Base-by-base conservation (phyloP, 768 basidiomycete genomes). In the Agaricus sinodeliciosus region DNA sequence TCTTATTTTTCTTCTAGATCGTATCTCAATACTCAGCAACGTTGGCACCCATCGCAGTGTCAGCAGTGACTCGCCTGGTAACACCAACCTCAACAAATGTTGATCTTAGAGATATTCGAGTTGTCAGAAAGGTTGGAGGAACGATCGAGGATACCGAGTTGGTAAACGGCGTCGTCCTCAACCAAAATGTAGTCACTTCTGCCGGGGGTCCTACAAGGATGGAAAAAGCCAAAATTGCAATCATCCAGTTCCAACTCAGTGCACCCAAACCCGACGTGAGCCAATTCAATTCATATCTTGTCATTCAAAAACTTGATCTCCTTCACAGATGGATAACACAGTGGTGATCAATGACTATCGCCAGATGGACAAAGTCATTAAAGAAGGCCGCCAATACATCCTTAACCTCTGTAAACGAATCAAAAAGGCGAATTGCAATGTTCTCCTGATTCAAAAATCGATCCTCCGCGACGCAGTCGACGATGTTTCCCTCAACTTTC, bases 281-380 rank as follows among this genome's bases (percentile, higher is more conserved):
- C 69, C 31, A 15, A 39, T 35, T 26, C 42, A 5, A 5, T n/a
- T 18, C 49, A 11, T 18, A 50, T 27, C 47, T 9, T 34, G 18
- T 16, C 34, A 19, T 25, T 57, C 27, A 28, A 34, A 45, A 64
- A 56, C 57, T 60, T 57, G 4, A 31, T 11, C 56, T 27, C 4
- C 28, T 55, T 39, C 16, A 19, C 60, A 97, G 94, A 99, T 99
- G 95, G 96, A 99, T 70, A 98, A 99, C 75, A 97, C 95, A 4
- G 94, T 99, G 41, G 88, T 98, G 48, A 97, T 99, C 61, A 98
- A 95, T 58, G 95, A 99, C 71, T 99, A 99, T 72, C 87, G 96
- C 15, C 96, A 97, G 68, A 98, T 99, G 95, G 96, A 98, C 78
- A 96, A 97, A 69, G 94, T 98, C 55, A 87, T 99, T 71, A 98